phyloP scores from a whole-genome alignment of 345 rosid genomes.

The Syzygium aqueum region DNA sequence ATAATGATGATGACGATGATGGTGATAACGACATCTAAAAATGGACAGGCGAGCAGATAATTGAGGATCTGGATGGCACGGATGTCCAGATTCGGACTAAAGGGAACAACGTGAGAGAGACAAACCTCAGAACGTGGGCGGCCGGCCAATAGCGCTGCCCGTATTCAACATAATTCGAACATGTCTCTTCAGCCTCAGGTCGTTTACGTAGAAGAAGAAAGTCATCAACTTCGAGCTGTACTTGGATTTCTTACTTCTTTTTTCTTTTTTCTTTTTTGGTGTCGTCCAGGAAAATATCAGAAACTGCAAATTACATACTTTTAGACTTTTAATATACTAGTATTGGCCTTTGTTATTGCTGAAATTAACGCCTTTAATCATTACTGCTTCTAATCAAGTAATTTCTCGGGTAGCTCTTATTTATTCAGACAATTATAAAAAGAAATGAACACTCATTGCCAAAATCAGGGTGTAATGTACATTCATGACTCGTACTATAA shows the following conservation, averaged over 20 bases:
- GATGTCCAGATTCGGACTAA: neutral
- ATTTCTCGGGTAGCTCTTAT: neutral
- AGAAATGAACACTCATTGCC: neutral
- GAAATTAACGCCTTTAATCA: neutral
- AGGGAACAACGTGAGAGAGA: neutral
- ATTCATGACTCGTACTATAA: neutral
- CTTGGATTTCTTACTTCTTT: neutral
- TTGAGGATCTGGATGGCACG: neutral
- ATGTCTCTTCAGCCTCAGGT: neutral
- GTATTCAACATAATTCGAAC: neutral
- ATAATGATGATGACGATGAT: too few relatives aligned
- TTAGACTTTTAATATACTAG: neutral
- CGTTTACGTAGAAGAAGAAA: neutral
- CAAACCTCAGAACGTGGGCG: neutral
- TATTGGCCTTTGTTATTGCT: neutral
- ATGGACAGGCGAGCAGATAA: neutral
- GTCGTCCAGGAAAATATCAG: neutral
- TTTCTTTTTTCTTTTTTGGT: neutral
- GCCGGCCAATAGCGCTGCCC: too few relatives aligned
- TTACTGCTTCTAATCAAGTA: neutral
- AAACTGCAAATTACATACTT: neutral
- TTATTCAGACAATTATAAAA: too few relatives aligned
- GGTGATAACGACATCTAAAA: neutral
- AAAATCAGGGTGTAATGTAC: neutral
- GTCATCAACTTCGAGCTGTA: neutral